Evolutionary conservation across 345 rosid genomes (phyloP), one percentile per base, ranked within the genome.

Genomic region (Luvunga scandens): DNA sequence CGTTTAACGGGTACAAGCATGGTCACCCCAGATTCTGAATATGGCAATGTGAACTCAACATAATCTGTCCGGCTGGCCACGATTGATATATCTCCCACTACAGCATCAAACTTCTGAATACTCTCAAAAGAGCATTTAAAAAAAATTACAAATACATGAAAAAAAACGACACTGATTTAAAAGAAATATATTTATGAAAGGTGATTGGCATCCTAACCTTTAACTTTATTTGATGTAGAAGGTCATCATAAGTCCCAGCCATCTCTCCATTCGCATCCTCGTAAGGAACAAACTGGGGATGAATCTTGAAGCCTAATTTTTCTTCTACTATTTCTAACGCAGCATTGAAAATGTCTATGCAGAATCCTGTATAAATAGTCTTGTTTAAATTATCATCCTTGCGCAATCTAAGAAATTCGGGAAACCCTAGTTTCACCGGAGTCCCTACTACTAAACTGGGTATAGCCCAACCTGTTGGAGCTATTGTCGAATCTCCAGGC

Each of bases 11-110:
- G 82, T 22, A 86, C 84, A 13, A 86, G 68, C 86, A 86, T 86
- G 9, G 70, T 25, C 38, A 86, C 83, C 0, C 86, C 85, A 3
- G 80, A 76, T 21, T 86, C 84, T 18, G 82, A 56, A 79, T 80
- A 85, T 0, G 91, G 88, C 63, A 86, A 30, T 4, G 90, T 83
- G 73, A 84, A 89, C 61, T 86, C 90, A 4, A 80, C 84, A 48
- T 65, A 69, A 0, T 25, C 5, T 12, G 75, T 70, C 31, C 88
- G 34, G n/a, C 64, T 73, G 0, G 73, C 75, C 66, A 77, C 65
- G 13, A 85, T 81, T 33, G 85, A 65, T 53, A 62, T 61, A 48
- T 85, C 86, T n/a, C 86, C 86, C 14, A 85, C 84, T 6, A 69
- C 86, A 2, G 71, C 76, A 45, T 83, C 67, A n/a, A 67, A 76